Evolutionary conservation across 495 filamentous ascomycete species (phyloP).

Genomic region (Staphylotrichum longicolle): DNA sequence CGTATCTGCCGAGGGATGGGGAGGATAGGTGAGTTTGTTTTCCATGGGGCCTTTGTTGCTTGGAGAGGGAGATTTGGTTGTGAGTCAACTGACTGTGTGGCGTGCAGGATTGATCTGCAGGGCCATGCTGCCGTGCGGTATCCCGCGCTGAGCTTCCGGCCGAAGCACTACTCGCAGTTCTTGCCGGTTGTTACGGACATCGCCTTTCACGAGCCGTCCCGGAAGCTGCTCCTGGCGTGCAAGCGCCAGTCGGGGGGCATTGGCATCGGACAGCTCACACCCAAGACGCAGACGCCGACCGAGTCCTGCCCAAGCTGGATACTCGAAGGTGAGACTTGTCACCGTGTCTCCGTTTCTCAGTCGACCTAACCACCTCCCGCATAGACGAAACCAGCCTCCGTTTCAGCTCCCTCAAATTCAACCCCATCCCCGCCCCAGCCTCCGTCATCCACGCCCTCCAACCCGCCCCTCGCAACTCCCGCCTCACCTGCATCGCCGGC

Average conservation of each 20-base stretch:
- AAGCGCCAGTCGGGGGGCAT: neutral
- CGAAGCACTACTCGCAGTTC: neutral
- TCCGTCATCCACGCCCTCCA: conserved; percentile 18
- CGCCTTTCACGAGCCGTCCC: conserved; percentile 30
- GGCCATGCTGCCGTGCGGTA: conserved; percentile 7
- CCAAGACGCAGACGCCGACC: neutral
- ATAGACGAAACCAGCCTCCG: too few relatives aligned
- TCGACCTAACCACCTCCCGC: neutral
- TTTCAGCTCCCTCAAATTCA: neutral
- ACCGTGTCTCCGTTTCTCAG: too few relatives aligned
- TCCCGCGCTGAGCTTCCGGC: conserved; percentile 6
- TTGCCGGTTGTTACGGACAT: conserved; percentile 26
- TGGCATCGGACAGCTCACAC: conserved; percentile 24
- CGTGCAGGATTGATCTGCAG: conserved; percentile 21
- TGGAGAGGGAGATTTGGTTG: too few relatives aligned
- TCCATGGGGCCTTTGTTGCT: too few relatives aligned
- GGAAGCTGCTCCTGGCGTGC: conserved; percentile 33
- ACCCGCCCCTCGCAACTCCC: conserved; percentile 7
- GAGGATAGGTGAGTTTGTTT: conserved; percentile 26
- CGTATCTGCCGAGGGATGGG: conserved; percentile 30
- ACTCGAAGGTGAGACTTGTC: neutral
- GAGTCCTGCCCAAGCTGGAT: conserved; percentile 20
- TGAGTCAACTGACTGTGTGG: neutral
- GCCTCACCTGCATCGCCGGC: conserved; percentile 32
- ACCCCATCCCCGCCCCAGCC: neutral